Evolutionary conservation across 371 early-diverging fungal species (phyloP), one percentile per base, ranked within the genome.

Genomic region (Saksenaea oblongispora): DNA sequence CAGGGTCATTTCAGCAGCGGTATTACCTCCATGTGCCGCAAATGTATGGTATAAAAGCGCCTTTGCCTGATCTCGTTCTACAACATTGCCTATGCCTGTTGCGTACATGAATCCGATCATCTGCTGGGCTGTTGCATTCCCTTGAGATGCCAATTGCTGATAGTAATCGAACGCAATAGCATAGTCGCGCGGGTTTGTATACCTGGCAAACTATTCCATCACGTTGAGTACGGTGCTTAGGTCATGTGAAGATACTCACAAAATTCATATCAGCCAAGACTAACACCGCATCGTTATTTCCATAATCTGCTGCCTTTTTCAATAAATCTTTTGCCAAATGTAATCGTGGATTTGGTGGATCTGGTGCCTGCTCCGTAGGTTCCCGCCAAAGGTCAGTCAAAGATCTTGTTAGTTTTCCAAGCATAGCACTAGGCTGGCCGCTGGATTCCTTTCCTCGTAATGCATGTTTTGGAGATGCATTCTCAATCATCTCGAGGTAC

Each of bases 61-160:
- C 77, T 82, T 77, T 22, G 83, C 87, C 64, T 88, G 87, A 64
- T 89, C 84, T 14, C 86, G 61, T 66, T 83, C 70, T 11, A 88
- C 89, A 3, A 73, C 80, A 54, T 86, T 75, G 10, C 95, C 97
- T 36, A 97, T 67, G 1, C 96, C 97, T 0, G 96, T 93, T 2
- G 97, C 88, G 72, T 95, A 90, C 75, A 95, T 87, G 61, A 94
- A 85, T 7, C 96, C 98, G 5, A 95, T 71, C 83, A 91, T 90
- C 35, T 93, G 89, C 67, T 95, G 98, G 14, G 94, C 97, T 4
- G 89, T 85, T 5, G 93, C 83, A 67, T 95, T 90, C 39, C 96
- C 98, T 24, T 66, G 62, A 22, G 76, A 70, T 0, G 91, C 89
- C 51, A 91, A 70, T 56, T 74, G 59, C 54, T 74, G 64, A 65